These are phyloP conservation scores for Aspergillus carlsbadensis DNA, from an alignment of 495 filamentous ascomycete species.

Conservation along the genomic window DNA sequence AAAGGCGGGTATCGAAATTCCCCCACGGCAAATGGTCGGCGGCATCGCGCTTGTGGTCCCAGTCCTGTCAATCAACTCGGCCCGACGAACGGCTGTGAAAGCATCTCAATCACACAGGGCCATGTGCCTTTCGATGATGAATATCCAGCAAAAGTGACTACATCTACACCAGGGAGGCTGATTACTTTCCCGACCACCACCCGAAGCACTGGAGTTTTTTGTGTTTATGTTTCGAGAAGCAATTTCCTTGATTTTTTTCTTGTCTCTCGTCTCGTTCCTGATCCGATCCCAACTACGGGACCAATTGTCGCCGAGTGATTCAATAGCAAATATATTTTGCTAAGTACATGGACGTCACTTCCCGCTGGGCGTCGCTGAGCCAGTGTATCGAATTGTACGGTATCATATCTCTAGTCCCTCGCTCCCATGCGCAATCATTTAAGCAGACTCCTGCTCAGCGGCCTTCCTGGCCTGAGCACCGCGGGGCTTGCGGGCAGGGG, in stretches of 20 bases:
- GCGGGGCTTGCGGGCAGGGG: constrained; percentile 68
- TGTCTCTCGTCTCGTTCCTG: constrained; percentile 19
- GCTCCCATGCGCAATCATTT: constrained; percentile 21
- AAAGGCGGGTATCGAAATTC: constrained; percentile 24
- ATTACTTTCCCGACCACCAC: constrained; percentile 23
- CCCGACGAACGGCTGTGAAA: constrained; percentile 21
- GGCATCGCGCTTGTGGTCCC: constrained; percentile 6
- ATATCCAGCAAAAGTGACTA: not conserved
- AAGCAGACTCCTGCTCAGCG: constrained; percentile 52
- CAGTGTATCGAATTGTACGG: constrained; percentile 19
- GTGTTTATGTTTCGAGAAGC: not conserved
- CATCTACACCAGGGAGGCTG: constrained; percentile 16
- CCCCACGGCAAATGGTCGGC: constrained; percentile 15
- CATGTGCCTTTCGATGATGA: constrained; percentile 4
- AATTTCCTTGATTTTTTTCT: constrained; percentile 18
- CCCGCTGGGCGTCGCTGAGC: constrained; percentile 30
- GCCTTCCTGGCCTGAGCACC: constrained; percentile 81
- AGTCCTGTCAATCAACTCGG: constrained; percentile 14
- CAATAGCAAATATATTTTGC: constrained; percentile 24
- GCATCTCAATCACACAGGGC: not conserved
- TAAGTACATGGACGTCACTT: constrained; percentile 37
- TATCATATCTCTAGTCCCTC: constrained; percentile 15
- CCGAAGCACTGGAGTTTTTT: not conserved
- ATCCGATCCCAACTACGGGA: constrained; percentile 11
- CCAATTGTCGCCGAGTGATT: constrained; percentile 11